These are phyloP conservation scores for Larix kaempferi DNA, from an alignment of 75 land plant genomes.

Conservation along the genomic window DNA sequence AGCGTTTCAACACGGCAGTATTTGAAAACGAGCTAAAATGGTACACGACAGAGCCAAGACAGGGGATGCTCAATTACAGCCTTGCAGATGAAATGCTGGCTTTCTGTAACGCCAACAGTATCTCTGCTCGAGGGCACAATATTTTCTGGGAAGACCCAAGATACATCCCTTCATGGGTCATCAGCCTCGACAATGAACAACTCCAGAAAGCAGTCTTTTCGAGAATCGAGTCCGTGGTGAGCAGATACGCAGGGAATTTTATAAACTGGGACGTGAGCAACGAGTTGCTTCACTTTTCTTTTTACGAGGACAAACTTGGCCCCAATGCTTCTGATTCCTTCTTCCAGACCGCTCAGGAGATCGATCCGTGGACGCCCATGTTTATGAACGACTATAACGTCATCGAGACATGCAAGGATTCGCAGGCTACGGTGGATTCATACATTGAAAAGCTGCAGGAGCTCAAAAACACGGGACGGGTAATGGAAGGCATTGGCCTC, in stretches of 20 bases:
- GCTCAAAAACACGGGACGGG: conserved; percentile 23
- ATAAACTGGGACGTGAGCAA: conserved; percentile 73
- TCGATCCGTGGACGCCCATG: conserved; percentile 37
- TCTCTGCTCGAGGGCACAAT: conserved; percentile 57
- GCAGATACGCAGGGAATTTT: conserved; percentile 45
- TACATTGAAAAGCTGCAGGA: conserved; percentile 8
- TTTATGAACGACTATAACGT: conserved; percentile 79
- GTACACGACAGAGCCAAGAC: conserved; percentile 54
- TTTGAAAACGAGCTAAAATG: conserved; percentile 82
- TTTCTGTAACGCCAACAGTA: conserved; percentile 30
- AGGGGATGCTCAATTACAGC: conserved; percentile 52
- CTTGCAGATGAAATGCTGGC: conserved; percentile 51
- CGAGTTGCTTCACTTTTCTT: conserved; percentile 61
- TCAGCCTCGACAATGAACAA: conserved; percentile 13
- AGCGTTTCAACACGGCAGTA: conserved; percentile 45
- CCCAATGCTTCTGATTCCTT: conserved; percentile 18
- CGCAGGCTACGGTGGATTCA: conserved; percentile 13
- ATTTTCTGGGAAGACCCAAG: conserved; percentile 68
- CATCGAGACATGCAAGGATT: conserved; percentile 37
- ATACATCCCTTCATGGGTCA: conserved; percentile 46
- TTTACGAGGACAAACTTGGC: conserved; percentile 51
- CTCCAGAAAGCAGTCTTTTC: conserved; percentile 24
- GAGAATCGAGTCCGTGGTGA: conserved; percentile 41
- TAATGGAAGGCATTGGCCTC: conserved; percentile 58
- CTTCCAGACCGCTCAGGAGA: conserved; percentile 26